Evolutionary conservation across 1,139 yeast species (phyloP).

Genomic region (Williopsis jadinii): DNA sequence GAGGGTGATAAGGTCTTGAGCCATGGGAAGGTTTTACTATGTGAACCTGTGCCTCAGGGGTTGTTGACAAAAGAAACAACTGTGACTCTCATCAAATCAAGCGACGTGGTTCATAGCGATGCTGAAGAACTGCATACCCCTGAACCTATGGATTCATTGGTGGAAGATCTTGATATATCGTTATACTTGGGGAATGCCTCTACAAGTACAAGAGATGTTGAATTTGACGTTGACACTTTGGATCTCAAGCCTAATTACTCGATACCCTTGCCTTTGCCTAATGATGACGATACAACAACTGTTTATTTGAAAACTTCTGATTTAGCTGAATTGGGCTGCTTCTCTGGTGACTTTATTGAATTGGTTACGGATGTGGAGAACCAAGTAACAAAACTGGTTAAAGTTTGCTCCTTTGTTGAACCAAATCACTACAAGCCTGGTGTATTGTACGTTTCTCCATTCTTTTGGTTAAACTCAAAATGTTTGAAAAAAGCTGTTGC

Average conservation of each 20-base stretch:
- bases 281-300: constrained; percentile 37
- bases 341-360: constrained; percentile 62
- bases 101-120: constrained; percentile 6
- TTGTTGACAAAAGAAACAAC: constrained; percentile 35
- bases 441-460: constrained; percentile 54
- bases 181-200: constrained; percentile 5
- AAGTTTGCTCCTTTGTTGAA: constrained; percentile 55
- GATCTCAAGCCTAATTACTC: constrained; percentile 4
- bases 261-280: constrained; percentile 23
- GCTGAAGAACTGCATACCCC: constrained; percentile 3
- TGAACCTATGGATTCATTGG: not conserved
- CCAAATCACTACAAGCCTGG: constrained; percentile 43
- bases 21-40: constrained; percentile 46
- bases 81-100: constrained; percentile 44
- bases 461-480: constrained; percentile 47
- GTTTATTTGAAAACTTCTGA: constrained; percentile 48
- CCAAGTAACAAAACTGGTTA: constrained; percentile 27
- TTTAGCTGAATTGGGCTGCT: constrained; percentile 49
- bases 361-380: constrained; percentile 24
- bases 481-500: constrained; percentile 29
- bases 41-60: constrained; percentile 77
- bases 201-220: constrained; percentile 1
- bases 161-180: constrained; percentile 11
- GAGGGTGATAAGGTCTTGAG: constrained; percentile 15
- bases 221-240: constrained; percentile 11